Base-by-base conservation (phyloP, 257 asterid species). In the Plantago ovata region DNA sequence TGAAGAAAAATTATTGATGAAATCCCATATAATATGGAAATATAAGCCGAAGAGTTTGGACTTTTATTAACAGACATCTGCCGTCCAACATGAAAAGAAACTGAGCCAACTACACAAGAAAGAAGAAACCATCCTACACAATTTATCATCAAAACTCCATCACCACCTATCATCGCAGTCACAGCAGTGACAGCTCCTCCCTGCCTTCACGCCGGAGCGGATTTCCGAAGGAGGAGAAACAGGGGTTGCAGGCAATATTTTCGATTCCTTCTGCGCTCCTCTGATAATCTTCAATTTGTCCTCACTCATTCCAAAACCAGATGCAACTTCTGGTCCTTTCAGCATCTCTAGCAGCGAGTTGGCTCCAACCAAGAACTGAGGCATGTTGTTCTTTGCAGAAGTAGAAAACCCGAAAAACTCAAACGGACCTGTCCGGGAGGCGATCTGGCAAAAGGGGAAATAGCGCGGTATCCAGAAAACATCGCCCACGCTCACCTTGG, bases 361-460 rank as follows among this genome's bases (percentile, higher is more conserved):
- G 0, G 76, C 78, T 8, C 97, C 97, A 1, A 46, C 94, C 39
- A 92, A 53, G 77, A 92, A 85, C 66, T 88, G 97, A 3, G 97
- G 97, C 87, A 68, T 41, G 66, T 88, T 88, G 66, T 80, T 61
- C 0, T 75, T 40, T 0, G 95, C 79, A 0, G 97, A 77, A 0
- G 95, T 82, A 4, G 95, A 74, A 84, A 82, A 92, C 0, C 98
- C 97, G 22, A 92, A 86, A 81, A 92, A 92, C 95, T 71, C 95
- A 0, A 92, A 85, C 0, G 95, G 78, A 14, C 84, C 96, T 0
- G 79, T 64, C 5, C 84, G 69, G 4, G 96, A 85, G 14, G 98
- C 95, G 0, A 92, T 92, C 53, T 92, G 97, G 77, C 97, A 92
- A 79, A 85, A 92, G 0, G 97, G 94, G 75, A 77, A 86, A 84